phyloP scores from a whole-genome alignment of 2,329 filamentous ascomycete genomes.

The Aspergillus sp. region DNA sequence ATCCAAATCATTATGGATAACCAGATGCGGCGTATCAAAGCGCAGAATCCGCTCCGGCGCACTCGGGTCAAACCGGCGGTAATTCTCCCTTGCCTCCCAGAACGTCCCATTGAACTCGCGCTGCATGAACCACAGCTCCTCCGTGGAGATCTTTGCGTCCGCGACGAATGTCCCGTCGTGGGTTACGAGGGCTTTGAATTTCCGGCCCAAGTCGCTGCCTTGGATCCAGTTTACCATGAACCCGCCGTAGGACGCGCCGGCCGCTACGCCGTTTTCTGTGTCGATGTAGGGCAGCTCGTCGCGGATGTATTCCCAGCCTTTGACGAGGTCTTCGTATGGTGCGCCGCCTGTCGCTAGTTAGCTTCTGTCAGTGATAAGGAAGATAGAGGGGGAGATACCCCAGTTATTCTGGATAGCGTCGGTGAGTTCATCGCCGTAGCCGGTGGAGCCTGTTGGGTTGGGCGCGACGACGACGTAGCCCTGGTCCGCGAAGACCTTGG shows the following conservation, averaged over 20 bases:
- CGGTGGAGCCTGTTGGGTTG: conserved; percentile 80
- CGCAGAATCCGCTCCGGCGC: conserved; percentile 57
- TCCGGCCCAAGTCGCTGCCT: conserved; percentile 75
- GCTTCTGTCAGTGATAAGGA: too few relatives aligned
- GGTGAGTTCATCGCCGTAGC: conserved; percentile 75
- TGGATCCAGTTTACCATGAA: conserved; percentile 77
- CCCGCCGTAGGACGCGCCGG: conserved; percentile 43
- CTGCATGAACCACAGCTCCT: conserved; percentile 54
- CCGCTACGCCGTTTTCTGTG: conserved; percentile 39
- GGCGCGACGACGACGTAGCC: conserved; percentile 80
- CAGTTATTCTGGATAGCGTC: conserved; percentile 78
- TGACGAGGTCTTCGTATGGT: conserved; percentile 79
- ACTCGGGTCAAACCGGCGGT: conserved; percentile 68
- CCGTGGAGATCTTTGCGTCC: conserved; percentile 49
- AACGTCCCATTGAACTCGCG: conserved; percentile 52
- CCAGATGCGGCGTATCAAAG: conserved; percentile 78
- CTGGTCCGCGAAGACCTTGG: conserved; percentile 81
- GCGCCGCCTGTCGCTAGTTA: conserved; percentile 23
- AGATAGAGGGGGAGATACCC: conserved; percentile 54
- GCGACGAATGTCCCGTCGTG: conserved; percentile 82
- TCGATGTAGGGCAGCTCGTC: conserved; percentile 40
- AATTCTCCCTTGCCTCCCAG: conserved; percentile 59
- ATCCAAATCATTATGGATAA: conserved; percentile 83
- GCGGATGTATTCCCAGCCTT: conserved; percentile 70
- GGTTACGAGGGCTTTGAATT: conserved; percentile 84